phyloP scores from a whole-genome alignment of 1,284 basidiomycete genomes.

The Moesziomyces sp. region DNA sequence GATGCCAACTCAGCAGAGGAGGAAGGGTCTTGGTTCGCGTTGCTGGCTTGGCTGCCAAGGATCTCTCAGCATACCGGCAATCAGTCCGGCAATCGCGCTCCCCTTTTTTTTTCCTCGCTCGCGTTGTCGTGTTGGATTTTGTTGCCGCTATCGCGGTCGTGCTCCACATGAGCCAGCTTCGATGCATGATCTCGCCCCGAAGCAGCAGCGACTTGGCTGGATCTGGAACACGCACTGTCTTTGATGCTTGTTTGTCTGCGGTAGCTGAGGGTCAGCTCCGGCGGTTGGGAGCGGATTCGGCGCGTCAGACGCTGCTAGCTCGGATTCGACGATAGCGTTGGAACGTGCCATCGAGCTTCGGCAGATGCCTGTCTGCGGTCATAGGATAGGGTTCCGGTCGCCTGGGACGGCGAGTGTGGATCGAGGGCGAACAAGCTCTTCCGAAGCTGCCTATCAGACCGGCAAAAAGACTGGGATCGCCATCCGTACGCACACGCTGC shows the following conservation, averaged over 20 bases:
- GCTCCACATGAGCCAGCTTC: neutral
- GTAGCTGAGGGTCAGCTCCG: neutral
- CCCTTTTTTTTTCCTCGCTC: conserved; percentile 1
- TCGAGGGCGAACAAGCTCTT: neutral
- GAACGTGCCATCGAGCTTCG: too few species aligned
- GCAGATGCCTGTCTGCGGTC: too few species aligned
- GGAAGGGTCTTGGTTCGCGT: too few species aligned
- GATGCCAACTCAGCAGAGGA: too few species aligned
- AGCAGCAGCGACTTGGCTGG: too few species aligned
- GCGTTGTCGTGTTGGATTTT: neutral
- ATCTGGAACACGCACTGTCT: neutral
- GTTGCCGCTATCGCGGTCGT: neutral
- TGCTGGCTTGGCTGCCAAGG: conserved; percentile 3
- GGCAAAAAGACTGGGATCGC: conserved; percentile 31
- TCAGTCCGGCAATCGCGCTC: conserved; percentile 22
- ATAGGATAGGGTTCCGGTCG: too few species aligned
- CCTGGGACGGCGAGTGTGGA: too few species aligned
- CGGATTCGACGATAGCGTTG: too few species aligned
- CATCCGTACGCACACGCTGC: too few species aligned
- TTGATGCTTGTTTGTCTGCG: neutral
- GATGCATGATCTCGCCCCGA: conserved; percentile 1
- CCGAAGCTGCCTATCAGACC: conserved; percentile 33
- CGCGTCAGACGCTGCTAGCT: conserved; percentile 1
- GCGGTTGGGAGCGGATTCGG: neutral
- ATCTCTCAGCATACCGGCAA: conserved; percentile 16